Base-by-base conservation (phyloP, 257 asterid species). In the Fraxinus quadrangulata region DNA sequence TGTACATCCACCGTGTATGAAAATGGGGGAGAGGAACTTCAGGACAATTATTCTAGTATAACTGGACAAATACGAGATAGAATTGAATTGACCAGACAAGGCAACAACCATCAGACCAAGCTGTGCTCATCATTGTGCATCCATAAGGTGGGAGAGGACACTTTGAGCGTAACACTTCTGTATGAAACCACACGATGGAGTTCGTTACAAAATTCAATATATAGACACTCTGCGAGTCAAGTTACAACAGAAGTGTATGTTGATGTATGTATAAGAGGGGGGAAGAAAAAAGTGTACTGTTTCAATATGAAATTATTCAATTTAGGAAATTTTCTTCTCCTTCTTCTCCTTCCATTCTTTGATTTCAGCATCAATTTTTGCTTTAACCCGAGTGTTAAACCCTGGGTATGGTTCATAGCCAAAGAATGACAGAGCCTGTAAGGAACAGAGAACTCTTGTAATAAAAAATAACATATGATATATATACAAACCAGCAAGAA, bases 361-460 rank as follows among this genome's bases (percentile, higher is more conserved):
- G 85, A 90, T 90, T 39, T 93, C 87, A 7, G 89, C 89, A 16
- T 86, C 95, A 8, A 95, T 79, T 81, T 86, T 87, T 49, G 90
- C 87, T 76, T 84, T 84, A 61, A 93, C 99, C 19, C 88, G 56
- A 19, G 81, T 85, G 74, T 88, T 91, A 85, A 95, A 95, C 42
- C 99, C 99, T 0, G 96, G 96, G 82, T 90, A 87, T 5, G 99
- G 99, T 78, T 95, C 99, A 33, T 93, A 96, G 40, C 92, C 92
- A 17, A 89, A 82, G 49, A 89, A 87, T 33, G 87, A 83, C 81
- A 93, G 90, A 67, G 83, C 98, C 94, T 86, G 81, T 42, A 75
- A 73, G 80, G 67, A 73, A 73, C 72, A 28, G 66, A 73, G 61
- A 65, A 37, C 21, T 30, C 40, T 28, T 24, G 31, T 72, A 4